Evolutionary conservation across 139 green algal genomes (phyloP), one percentile per base, ranked within the genome.

Genomic region (Micractinium sp.): DNA sequence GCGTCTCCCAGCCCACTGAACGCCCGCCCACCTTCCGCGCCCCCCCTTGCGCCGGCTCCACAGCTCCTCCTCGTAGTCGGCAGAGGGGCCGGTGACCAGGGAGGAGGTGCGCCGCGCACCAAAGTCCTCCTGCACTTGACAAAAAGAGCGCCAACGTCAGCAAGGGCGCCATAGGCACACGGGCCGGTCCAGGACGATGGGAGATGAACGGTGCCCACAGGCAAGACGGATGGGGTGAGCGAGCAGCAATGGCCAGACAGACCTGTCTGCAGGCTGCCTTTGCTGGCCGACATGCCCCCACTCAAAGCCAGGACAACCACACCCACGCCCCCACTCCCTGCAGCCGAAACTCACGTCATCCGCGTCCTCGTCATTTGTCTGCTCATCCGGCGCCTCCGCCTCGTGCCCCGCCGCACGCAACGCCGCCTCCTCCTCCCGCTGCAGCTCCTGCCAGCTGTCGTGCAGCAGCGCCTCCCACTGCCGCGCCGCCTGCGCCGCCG

Each of bases 391-490:
- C 1, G 23, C 74, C 5, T 76, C 63, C 0, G 53, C 56, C 56
- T 84, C 85, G 56, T 89, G 74, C 22, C 85, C 85, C 9, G 85
- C 74, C 13, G 74, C 74, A 53, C 85, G 53, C 74, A 79, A 36
- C 74, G 78, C 53, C 53, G 87, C 53, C 75, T 91, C 92, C 82
- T 96, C 94, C 74, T 96, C 93, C 18, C 71, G 60, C 85, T 91
- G 87, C 89, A 96, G 91, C 56, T 74, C 83, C 81, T 95, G 86
- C 91, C 93, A 96, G 18, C 90, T 87, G 35, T 88, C 81, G 18
- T 89, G 86, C 83, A 97, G 91, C 93, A 97, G 92, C 20, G 25
- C 29, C 14, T 89, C 91, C 95, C 95, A 97, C 90, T 93, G 96
- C 33, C 86, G 53, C 5, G 93, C 90, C 31, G 89, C 80, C 38